These are phyloP conservation scores for Conoideocrella luteorostrata DNA, from an alignment of 2,329 filamentous ascomycete species.

Conservation along the genomic window DNA sequence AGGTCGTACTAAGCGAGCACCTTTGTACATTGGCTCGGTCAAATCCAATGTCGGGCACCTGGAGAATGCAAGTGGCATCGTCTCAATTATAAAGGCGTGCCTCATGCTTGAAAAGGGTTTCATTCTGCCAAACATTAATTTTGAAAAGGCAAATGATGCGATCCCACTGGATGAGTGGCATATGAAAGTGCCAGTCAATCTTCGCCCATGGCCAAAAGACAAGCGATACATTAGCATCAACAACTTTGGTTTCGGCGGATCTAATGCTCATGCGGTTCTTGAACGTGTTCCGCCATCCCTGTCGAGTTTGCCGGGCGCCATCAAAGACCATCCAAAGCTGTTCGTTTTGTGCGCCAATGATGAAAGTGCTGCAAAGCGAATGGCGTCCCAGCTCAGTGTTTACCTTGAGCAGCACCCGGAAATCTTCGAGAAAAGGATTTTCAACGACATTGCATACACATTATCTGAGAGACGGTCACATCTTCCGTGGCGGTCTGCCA, in stretches of 20 bases:
- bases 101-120: conserved; percentile 45
- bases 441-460: conserved; percentile 42
- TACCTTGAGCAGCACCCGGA: conserved; percentile 36
- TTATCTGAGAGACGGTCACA: conserved; percentile 38
- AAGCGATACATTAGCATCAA: conserved; percentile 47
- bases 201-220: conserved; percentile 39
- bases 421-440: conserved; percentile 35
- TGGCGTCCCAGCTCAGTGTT: conserved; percentile 26
- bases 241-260: conserved; percentile 40
- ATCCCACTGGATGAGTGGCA: conserved; percentile 46
- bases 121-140: conserved; percentile 44
- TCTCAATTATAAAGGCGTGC: conserved; percentile 44
- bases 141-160: conserved; percentile 40
- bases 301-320: conserved; percentile 11
- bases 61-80: conserved; percentile 45
- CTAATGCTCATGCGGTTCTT: conserved; percentile 38
- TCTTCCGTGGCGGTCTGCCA: conserved; percentile 36
- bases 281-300: conserved; percentile 14
- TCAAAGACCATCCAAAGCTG: conserved; percentile 23
- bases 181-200: conserved; percentile 37
- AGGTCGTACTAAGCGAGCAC: conserved; percentile 32
- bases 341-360: conserved; percentile 37
- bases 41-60: conserved; percentile 48
- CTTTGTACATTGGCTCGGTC: conserved; percentile 40
- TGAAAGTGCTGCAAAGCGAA: conserved; percentile 24